Conservation (phyloP, 2,329 filamentous ascomycete species). For the Beauveria pseudobassiana region DNA sequence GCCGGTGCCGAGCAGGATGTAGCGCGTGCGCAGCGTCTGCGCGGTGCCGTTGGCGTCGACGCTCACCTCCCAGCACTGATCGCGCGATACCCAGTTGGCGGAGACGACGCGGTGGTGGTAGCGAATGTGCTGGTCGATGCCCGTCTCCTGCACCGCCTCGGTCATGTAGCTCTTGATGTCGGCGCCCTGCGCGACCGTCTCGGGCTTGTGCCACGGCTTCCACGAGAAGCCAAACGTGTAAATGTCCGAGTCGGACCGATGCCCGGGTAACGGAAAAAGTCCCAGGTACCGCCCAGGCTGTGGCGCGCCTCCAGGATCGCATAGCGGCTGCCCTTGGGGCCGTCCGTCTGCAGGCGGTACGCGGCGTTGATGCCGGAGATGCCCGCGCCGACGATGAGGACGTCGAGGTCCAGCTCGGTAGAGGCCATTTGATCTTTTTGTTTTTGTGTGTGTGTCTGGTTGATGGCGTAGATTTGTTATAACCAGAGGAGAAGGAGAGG, state of each 20-base stretch:
- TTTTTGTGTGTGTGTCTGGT: neutral
- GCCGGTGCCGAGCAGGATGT: constrained; percentile 49
- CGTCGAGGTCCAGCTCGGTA: constrained; percentile 31
- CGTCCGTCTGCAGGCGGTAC: constrained; percentile 55
- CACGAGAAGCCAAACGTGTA: constrained; percentile 61
- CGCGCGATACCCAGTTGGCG: constrained; percentile 46
- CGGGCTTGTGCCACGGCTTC: constrained; percentile 55
- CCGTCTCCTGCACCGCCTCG: constrained; percentile 38
- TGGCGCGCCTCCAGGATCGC: constrained; percentile 64
- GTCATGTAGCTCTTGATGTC: constrained; percentile 49
- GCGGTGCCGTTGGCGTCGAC: constrained; percentile 20
- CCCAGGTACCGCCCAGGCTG: constrained; percentile 69
- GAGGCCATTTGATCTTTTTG: neutral
- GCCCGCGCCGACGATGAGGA: constrained; percentile 64
- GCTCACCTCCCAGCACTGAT: constrained; percentile 45
- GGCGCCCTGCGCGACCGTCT: constrained; percentile 42
- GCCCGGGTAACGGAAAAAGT: constrained; percentile 68
- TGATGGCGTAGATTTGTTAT: neutral
- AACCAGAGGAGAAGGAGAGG: neutral
- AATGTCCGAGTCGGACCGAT: constrained; percentile 58
- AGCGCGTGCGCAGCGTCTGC: constrained; percentile 33
- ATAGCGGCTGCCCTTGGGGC: constrained; percentile 47
- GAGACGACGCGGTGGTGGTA: constrained; percentile 41
- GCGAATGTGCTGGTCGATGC: constrained; percentile 48
- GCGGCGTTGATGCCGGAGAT: constrained; percentile 69